Base-by-base conservation (phyloP, 2,329 filamentous ascomycete species). In the Pseudocercospora eumusae region DNA sequence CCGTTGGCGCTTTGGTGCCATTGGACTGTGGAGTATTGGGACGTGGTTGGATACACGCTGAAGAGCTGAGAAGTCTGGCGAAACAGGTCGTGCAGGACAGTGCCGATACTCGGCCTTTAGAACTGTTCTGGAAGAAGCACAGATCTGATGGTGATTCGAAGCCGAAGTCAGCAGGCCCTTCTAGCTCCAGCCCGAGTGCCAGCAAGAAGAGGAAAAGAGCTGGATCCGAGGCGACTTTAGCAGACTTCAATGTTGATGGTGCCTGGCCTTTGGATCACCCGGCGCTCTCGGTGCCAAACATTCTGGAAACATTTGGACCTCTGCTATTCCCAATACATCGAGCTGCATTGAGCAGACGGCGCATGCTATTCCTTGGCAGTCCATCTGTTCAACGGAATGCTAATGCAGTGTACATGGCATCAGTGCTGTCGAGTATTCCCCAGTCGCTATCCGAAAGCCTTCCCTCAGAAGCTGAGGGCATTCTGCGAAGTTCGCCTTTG, bases 271-370 rank as follows among this genome's bases (percentile, higher is more conserved):
- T 86, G 21, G 89, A 89, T 71, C 95, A 99, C 73, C 95, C 95
- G 11, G 93, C 93, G 2, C 87, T 92, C 77, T 95, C 91, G 59
- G 83, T 98, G 66, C 84, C 88, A 10, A 82, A 84, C 33, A 86
- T 96, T 65, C 78, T 98, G 50, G 88, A 95, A 68, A 86, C 84
- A 8, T 96, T 98, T 73, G 95, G 95, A 0, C 95, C 95, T 1
- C 81, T 99, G 60, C 86, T 98, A 56, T 99, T 97, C 73, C 91
- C 95, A 10, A 84, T 99, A 65, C 90, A 96, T 70, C 87, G 95
- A 69, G 92, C 92, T 49, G 92, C 93, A 7, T 79, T 99, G 55
- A 78, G 96, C 65, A 86, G 93, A 60, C 93, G 95, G 78, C 86
- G 95, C 61, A 93, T 99, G 60, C 78, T 99, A 56, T 88, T 99